Conservation (phyloP, 805 yeast species). For the Komagataella ulmi region DNA sequence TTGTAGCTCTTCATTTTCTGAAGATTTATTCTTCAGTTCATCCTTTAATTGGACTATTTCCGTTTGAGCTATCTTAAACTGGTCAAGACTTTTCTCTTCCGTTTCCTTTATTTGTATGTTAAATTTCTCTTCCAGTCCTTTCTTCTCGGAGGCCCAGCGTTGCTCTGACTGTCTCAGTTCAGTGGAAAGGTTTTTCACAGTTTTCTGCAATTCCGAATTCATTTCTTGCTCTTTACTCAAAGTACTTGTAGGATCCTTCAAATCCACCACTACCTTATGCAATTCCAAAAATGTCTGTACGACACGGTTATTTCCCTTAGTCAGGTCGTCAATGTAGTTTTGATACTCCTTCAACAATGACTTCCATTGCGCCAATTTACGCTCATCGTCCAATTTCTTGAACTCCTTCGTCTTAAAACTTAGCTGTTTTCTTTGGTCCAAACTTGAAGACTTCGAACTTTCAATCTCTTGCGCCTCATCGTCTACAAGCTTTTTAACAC, state of each 20-base stretch:
- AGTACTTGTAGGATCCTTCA: constrained; percentile 74
- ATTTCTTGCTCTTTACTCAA: constrained; percentile 21
- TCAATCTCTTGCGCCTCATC: constrained; percentile 61
- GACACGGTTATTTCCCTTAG: constrained; percentile 61
- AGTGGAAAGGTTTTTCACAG: not conserved
- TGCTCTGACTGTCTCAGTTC: not conserved
- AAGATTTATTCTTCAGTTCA: not conserved
- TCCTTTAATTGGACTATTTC: constrained; percentile 57
- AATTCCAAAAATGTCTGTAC: constrained; percentile 65
- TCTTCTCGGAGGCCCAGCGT: constrained; percentile 27
- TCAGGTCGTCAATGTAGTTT: constrained; percentile 72
- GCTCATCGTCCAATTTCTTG: constrained; percentile 54
- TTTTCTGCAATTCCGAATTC: not conserved
- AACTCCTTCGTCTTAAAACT: constrained; percentile 83
- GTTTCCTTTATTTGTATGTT: constrained; percentile 45
- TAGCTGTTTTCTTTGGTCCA: constrained; percentile 58
- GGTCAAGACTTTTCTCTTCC: constrained; percentile 49
- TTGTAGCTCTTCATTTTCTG: not conserved
- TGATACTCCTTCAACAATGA: constrained; percentile 69
- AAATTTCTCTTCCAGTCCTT: constrained; percentile 68
- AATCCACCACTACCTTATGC: constrained; percentile 70
- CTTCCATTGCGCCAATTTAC: constrained; percentile 53
- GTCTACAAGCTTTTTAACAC: constrained; percentile 62
- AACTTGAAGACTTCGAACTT: constrained; percentile 52
- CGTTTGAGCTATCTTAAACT: constrained; percentile 43